phyloP scores from a whole-genome alignment of 2,329 filamentous ascomycete genomes.

The Boeremia exigua region DNA sequence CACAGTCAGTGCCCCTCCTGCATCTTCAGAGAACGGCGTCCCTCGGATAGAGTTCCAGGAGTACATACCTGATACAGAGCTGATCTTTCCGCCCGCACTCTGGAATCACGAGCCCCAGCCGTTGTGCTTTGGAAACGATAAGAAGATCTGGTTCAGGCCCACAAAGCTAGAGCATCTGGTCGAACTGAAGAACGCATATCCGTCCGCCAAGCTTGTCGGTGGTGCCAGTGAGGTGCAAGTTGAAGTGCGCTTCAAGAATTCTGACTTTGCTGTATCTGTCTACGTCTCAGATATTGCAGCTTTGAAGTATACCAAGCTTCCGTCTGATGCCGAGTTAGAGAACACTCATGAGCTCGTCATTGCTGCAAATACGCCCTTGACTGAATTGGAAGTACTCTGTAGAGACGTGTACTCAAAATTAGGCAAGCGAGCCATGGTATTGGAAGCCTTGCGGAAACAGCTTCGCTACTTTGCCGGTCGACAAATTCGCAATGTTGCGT shows the following conservation, averaged over 20 bases:
- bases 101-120: slow-evolving; percentile 81
- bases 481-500: slow-evolving; percentile 94
- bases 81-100: slow-evolving; percentile 88
- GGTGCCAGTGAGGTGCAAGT: slow-evolving; percentile 97
- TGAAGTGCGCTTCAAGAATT: slow-evolving; percentile 94
- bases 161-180: slow-evolving; percentile 83
- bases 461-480: slow-evolving; percentile 91
- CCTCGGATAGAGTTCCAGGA: slow-evolving; percentile 80
- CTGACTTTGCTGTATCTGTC: slow-evolving; percentile 86
- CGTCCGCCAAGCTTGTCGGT: slow-evolving; percentile 90
- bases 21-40: slow-evolving; percentile 59
- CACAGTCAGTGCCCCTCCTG: slow-evolving; percentile 47
- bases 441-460: slow-evolving; percentile 82
- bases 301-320: slow-evolving; percentile 67
- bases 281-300: slow-evolving; percentile 92
- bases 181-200: slow-evolving; percentile 83
- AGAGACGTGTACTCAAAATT: slow-evolving; percentile 68
- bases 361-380: slow-evolving; percentile 88
- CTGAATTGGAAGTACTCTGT: slow-evolving; percentile 84
- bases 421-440: slow-evolving; percentile 43
- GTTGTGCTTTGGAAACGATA: slow-evolving; percentile 88
- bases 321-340: slow-evolving; percentile 35
- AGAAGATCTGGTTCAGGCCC: slow-evolving; percentile 90
- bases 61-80: slow-evolving; percentile 86
- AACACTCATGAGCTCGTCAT: slow-evolving; percentile 65